A percentile compares a stretch with the other conserved stretches of the same genome.
These are phyloP conservation scores for Monotropa hypopitys DNA, from an alignment of 179 eudicot species.

Conservation along the genomic window DNA sequence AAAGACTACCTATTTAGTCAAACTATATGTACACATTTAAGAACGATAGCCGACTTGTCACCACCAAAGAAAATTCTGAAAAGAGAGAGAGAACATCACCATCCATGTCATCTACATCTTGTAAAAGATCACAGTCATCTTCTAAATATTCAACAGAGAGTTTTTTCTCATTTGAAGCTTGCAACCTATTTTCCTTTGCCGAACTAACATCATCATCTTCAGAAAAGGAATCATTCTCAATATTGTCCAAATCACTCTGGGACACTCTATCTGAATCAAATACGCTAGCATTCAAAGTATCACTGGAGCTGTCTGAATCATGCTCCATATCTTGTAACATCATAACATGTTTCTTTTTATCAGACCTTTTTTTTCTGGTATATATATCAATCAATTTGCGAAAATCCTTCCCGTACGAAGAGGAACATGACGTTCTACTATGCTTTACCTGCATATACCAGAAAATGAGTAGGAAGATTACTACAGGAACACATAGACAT, in stretches of 20 bases:
- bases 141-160: constrained; percentile 75
- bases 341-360: constrained; percentile 8
- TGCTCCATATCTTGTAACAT: constrained; percentile 19
- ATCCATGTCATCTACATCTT: constrained; percentile 64
- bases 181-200: constrained; percentile 9
- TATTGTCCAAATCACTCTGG: constrained; percentile 12
- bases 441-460: constrained; percentile 48
- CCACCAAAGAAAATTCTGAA: neutral
- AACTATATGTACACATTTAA: neutral
- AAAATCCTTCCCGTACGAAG: constrained; percentile 58
- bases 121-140: constrained; percentile 65
- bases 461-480: neutral
- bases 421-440: constrained; percentile 40
- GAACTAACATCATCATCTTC: constrained; percentile 27
- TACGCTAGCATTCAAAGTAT: constrained; percentile 21
- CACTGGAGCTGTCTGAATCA: constrained; percentile 26
- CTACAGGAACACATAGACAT: neutral
- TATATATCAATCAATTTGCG: constrained; percentile 47
- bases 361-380: constrained; percentile 25
- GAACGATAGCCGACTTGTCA: neutral
- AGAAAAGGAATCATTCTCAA: constrained; percentile 20
- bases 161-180: constrained; percentile 30
- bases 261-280: constrained; percentile 13
- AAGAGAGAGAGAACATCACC: constrained; percentile 31
- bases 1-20: neutral